These are phyloP conservation scores for Chalciporus sp. DNA, from an alignment of 1,284 basidiomycete genomes.

Conservation along the genomic window DNA sequence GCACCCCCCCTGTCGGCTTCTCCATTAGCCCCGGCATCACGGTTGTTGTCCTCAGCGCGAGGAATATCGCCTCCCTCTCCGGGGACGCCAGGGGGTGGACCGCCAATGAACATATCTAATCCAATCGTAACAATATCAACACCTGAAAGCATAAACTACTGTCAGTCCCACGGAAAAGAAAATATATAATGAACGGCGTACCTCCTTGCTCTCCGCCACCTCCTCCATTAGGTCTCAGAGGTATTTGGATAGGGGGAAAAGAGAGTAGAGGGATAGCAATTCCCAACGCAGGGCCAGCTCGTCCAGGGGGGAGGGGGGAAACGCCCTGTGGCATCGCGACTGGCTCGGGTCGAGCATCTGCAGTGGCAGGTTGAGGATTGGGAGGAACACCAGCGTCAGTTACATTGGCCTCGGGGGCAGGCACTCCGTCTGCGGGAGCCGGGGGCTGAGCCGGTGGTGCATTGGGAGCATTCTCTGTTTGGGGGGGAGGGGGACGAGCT, in stretches of 20 bases:
- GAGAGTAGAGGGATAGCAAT: constrained; percentile 29
- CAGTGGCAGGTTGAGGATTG: constrained; percentile 1
- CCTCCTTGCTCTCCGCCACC: constrained; percentile 22
- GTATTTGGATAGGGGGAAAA: constrained; percentile 30
- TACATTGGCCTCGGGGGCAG: constrained; percentile 1
- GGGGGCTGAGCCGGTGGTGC: constrained; percentile 5
- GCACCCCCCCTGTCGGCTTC: too few species aligned
- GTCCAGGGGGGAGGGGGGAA: constrained; percentile 7
- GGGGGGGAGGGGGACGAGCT: constrained; percentile 10
- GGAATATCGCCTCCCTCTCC: constrained; percentile 7
- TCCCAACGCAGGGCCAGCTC: constrained; percentile 15
- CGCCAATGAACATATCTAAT: constrained; percentile 34
- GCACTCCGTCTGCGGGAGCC: constrained; percentile 2
- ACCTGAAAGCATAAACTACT: constrained; percentile 13
- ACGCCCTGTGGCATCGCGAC: constrained; percentile 4
- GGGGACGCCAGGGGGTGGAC: constrained; percentile 12
- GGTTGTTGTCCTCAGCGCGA: constrained; percentile 8
- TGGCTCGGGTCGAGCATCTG: constrained; percentile 2
- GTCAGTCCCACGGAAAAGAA: constrained; percentile 24
- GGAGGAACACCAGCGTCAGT: constrained; percentile 2
- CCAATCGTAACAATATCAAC: constrained; percentile 33
- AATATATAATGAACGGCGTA: constrained; percentile 13
- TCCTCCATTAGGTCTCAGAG: constrained; percentile 18
- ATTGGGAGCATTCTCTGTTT: constrained; percentile 9
- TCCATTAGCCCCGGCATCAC: constrained; percentile 4